Conservation (phyloP, 495 filamentous ascomycete genomes). For the Apodospora peruviana region DNA sequence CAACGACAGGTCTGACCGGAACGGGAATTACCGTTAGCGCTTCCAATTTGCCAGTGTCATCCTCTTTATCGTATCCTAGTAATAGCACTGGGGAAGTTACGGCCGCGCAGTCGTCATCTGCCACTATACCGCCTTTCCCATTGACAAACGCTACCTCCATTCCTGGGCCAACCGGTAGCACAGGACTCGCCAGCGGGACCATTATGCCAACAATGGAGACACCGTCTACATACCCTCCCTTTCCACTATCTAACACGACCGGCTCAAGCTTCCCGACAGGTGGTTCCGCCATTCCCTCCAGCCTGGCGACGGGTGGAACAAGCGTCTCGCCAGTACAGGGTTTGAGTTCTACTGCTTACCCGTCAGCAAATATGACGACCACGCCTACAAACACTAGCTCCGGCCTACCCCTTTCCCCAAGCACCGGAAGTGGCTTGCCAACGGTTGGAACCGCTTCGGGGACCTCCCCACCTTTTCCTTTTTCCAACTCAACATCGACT, state of each 20-base stretch:
- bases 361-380: not conserved
- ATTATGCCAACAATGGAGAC: not conserved
- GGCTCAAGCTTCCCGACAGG: not conserved
- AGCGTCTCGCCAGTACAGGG: too few relatives aligned
- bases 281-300: not conserved
- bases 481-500: not conserved
- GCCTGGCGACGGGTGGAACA: not conserved
- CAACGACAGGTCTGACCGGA: not conserved
- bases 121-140: constrained; percentile 1
- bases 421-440: too few relatives aligned
- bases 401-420: not conserved
- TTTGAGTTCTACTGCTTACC: not conserved
- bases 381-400: not conserved
- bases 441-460: too few relatives aligned
- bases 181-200: not conserved
- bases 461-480: not conserved
- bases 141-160: constrained; percentile 8
- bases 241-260: not conserved
- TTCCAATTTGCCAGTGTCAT: not conserved
- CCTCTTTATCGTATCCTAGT: not conserved
- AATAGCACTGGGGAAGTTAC: not conserved
- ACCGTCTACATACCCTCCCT: not conserved
- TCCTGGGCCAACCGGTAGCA: constrained; percentile 1
- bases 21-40: not conserved
- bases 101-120: not conserved